These are phyloP conservation scores for Hydnum rufescens DNA, from an alignment of 768 basidiomycete genomes.

Conservation along the genomic window DNA sequence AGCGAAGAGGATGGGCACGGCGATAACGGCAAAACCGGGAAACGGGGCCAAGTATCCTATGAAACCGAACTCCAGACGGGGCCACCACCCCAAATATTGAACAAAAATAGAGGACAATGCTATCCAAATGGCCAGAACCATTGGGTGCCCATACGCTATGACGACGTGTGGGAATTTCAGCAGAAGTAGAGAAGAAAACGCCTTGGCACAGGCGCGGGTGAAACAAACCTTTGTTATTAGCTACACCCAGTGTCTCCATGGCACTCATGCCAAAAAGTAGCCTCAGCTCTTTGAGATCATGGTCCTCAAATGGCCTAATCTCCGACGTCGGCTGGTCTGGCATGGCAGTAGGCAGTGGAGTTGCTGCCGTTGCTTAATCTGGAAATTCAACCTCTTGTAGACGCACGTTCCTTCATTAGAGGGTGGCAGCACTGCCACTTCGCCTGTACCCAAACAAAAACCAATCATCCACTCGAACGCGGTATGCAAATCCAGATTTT, in stretches of 20 bases:
- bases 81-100: conserved; percentile 18
- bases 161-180: neutral
- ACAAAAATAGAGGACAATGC: conserved; percentile 37
- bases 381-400: too few relatives aligned
- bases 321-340: neutral
- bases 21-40: conserved; percentile 44
- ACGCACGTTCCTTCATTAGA: too few relatives aligned
- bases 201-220: too few relatives aligned
- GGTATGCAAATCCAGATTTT: too few relatives aligned
- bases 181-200: neutral
- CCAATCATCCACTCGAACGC: too few relatives aligned
- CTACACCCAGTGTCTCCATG: conserved; percentile 46
- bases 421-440: too few relatives aligned
- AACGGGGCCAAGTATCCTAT: conserved; percentile 36
- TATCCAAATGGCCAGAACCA: conserved; percentile 43
- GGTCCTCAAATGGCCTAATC: conserved; percentile 32
- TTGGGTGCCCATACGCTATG: conserved; percentile 35
- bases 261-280: conserved; percentile 45
- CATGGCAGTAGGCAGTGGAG: too few relatives aligned
- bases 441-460: too few relatives aligned
- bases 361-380: too few relatives aligned
- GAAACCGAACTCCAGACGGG: conserved; percentile 16
- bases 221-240: conserved; percentile 37
- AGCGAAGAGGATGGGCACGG: conserved; percentile 42
- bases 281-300: conserved; percentile 39